Percentiles rank a stretch among this genome's conserved stretches.
These are phyloP conservation scores for Aristolochia californica DNA, from an alignment of 164 flowering plant species.

Conservation along the genomic window DNA sequence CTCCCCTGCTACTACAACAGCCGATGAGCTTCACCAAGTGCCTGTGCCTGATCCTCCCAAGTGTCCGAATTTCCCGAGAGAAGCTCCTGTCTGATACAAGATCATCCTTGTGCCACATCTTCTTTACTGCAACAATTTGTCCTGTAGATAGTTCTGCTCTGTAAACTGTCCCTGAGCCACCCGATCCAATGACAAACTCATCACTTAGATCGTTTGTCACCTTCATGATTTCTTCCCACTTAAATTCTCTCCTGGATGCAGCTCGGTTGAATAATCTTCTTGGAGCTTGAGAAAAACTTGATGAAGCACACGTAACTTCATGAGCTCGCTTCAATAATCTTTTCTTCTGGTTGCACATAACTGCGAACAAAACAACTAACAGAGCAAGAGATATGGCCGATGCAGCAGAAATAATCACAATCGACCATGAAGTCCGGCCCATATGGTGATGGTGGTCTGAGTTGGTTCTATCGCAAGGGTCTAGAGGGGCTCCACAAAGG, in stretches of 20 bases:
- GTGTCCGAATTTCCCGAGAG: constrained; percentile 68
- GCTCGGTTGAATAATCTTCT: constrained; percentile 38
- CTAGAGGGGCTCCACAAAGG: constrained; percentile 75
- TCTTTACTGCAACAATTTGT: constrained; percentile 80
- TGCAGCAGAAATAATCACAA: constrained; percentile 41
- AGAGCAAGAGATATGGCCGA: constrained; percentile 34
- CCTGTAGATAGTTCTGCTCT: constrained; percentile 58
- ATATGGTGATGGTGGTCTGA: constrained; percentile 10
- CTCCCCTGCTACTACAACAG: constrained; percentile 45
- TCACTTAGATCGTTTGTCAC: constrained; percentile 76
- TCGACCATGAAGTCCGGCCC: constrained; percentile 21
- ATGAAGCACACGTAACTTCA: constrained; percentile 38
- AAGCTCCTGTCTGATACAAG: constrained; percentile 57
- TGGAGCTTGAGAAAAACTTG: constrained; percentile 53
- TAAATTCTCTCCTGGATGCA: constrained; percentile 41
- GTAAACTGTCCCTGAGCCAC: constrained; percentile 87
- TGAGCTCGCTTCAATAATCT: constrained; percentile 18
- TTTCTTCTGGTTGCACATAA: constrained; percentile 29
- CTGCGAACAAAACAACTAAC: constrained; percentile 29
- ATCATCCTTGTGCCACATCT: constrained; percentile 60
- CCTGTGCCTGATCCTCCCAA: constrained; percentile 90
- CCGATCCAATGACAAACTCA: constrained; percentile 72
- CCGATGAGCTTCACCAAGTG: constrained; percentile 84
- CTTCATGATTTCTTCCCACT: constrained; percentile 81
- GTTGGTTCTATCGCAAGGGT: constrained; percentile 19